phyloP scores from a whole-genome alignment of 345 rosid genomes.

The Salix suchowensis region DNA sequence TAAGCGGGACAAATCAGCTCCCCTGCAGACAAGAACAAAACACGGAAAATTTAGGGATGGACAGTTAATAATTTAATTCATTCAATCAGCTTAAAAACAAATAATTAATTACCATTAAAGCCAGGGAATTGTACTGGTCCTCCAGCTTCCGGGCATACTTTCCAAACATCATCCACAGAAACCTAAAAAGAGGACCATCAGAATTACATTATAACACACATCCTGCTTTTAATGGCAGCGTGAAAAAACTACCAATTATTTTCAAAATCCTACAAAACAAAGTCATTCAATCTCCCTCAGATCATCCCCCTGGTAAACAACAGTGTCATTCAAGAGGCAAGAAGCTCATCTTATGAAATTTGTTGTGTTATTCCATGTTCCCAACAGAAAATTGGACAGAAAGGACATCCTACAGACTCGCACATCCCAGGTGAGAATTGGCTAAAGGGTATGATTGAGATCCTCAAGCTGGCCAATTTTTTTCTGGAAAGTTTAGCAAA shows the following conservation, averaged over 20 bases:
- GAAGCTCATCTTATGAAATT: not conserved
- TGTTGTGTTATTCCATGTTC: not conserved
- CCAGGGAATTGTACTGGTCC: conserved; percentile 87
- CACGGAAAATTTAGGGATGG: conserved; percentile 5
- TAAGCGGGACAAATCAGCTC: conserved; percentile 86
- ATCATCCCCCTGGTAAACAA: not conserved
- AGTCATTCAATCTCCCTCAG: not conserved
- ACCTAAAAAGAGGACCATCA: conserved; percentile 41
- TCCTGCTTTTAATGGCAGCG: not conserved
- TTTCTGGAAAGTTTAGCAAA: not conserved
- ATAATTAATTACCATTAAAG: conserved; percentile 58
- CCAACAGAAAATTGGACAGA: not conserved
- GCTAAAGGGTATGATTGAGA: not conserved
- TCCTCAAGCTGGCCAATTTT: not conserved
- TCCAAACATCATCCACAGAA: conserved; percentile 98
- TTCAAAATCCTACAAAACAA: not conserved
- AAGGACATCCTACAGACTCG: not conserved
- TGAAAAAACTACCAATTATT: not conserved
- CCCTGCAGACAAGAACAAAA: conserved; percentile 46
- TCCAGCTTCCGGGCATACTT: conserved; percentile 78
- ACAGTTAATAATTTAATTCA: not conserved
- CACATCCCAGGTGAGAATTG: not conserved
- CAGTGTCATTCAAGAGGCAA: not conserved
- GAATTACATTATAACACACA: not conserved
- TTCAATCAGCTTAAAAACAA: conserved; percentile 4